A percentile compares a stretch with the other conserved stretches of the same genome.
Evolutionary conservation across 2,329 filamentous ascomycete species (phyloP).

Genomic region (Hypoxylon sp.): DNA sequence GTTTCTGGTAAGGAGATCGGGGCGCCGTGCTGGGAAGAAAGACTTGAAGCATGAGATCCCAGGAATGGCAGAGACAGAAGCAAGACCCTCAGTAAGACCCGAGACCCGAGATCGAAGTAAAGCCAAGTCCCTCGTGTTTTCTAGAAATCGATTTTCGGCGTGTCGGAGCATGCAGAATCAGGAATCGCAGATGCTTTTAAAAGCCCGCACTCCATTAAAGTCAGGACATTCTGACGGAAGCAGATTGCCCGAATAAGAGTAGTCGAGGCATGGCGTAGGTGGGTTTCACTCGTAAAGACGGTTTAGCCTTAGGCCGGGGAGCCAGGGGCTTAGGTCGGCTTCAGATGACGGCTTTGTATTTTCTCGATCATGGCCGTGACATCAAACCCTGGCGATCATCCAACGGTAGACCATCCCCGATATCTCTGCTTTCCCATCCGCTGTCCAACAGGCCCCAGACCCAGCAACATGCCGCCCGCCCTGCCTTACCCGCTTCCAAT

Average conservation of each 20-base stretch:
- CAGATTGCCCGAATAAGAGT: conserved; percentile 4
- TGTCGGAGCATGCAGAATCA: no score
- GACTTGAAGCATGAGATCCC: no score
- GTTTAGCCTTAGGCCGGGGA: conserved; percentile 15
- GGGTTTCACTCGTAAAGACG: background rate
- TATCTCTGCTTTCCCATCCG: no score
- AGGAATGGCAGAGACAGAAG: no score
- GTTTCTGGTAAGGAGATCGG: no score
- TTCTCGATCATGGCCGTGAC: conserved; percentile 33
- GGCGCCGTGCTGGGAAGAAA: no score
- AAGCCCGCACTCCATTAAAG: no score
- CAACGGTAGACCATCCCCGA: conserved; percentile 25
- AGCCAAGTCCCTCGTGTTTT: no score
- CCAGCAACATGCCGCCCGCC: conserved; percentile 14
- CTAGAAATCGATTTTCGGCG: no score
- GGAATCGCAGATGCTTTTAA: no score
- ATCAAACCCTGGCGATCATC: conserved; percentile 27
- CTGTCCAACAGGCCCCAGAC: conserved; percentile 1
- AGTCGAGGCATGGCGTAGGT: conserved; percentile 1
- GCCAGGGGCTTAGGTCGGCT: conserved; percentile 13
- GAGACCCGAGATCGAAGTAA: no score
- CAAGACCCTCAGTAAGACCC: no score
- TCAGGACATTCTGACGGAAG: background rate
- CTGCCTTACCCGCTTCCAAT: conserved; percentile 18
- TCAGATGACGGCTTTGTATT: conserved; percentile 19